These are phyloP conservation scores for Syncephalastrum monosporum DNA, from an alignment of 371 early-diverging fungal genomes.

Conservation along the genomic window DNA sequence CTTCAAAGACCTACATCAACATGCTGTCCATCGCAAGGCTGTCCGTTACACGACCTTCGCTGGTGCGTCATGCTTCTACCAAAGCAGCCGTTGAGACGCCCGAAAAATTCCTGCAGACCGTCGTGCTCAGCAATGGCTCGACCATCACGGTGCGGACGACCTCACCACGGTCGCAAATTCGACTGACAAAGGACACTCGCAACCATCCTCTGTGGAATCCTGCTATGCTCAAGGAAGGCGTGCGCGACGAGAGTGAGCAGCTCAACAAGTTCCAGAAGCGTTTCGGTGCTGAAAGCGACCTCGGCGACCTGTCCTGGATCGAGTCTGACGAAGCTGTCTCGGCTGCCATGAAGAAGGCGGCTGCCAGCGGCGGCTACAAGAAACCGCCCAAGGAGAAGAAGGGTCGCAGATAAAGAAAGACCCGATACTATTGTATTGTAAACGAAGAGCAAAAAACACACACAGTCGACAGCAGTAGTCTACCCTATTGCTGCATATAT, in stretches of 20 bases:
- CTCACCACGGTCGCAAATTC: slow-evolving; percentile 81
- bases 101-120: slow-evolving; percentile 78
- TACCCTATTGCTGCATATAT: too few relatives aligned
- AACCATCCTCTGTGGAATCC: slow-evolving; percentile 96
- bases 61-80: slow-evolving; percentile 10
- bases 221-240: slow-evolving; percentile 45
- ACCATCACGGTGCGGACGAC: slow-evolving; percentile 83
- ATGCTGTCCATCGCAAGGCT: too few relatives aligned
- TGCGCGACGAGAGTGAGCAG: slow-evolving; percentile 72
- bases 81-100: slow-evolving; percentile 33
- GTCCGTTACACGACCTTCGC: too few relatives aligned
- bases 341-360: slow-evolving; percentile 44
- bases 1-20: too few relatives aligned
- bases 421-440: neutral
- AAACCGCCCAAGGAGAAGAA: slow-evolving; percentile 41
- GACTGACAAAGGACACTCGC: slow-evolving; percentile 87
- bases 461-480: too few relatives aligned
- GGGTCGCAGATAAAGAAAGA: slow-evolving; percentile 1
- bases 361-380: slow-evolving; percentile 38
- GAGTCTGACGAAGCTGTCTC: slow-evolving; percentile 48
- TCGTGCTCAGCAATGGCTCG: slow-evolving; percentile 88
- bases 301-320: slow-evolving; percentile 51
- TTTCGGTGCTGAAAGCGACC: slow-evolving; percentile 68
- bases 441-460: neutral
- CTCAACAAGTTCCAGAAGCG: slow-evolving; percentile 74